phyloP scores from a whole-genome alignment of 768 basidiomycete species.

The Serendipita vermifera region DNA sequence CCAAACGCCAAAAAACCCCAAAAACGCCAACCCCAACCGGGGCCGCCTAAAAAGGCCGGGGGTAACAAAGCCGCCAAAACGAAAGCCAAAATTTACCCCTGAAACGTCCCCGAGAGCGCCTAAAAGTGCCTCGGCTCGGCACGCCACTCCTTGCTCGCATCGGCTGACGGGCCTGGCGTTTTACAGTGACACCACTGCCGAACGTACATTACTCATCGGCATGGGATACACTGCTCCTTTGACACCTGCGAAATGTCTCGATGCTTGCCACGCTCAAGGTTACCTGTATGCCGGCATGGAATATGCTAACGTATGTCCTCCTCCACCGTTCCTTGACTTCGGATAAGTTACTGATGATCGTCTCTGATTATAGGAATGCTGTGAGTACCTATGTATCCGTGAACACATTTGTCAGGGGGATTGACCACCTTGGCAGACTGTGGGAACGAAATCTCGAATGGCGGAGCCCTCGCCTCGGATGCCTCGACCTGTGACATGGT shows the following conservation, averaged over 20 bases:
- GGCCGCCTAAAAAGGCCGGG: conserved; percentile 16
- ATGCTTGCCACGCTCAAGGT: conserved; percentile 30
- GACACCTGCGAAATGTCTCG: conserved; percentile 45
- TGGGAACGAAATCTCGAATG: conserved; percentile 39
- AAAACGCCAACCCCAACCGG: not conserved
- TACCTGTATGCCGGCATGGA: conserved; percentile 62
- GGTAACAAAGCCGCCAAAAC: conserved; percentile 18
- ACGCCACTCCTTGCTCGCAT: not conserved
- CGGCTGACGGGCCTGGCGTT: too few relatives aligned
- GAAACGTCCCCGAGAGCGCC: not conserved
- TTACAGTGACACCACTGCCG: conserved; percentile 37
- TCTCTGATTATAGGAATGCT: conserved; percentile 32
- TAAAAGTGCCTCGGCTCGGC: not conserved
- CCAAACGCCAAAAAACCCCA: too few relatives aligned
- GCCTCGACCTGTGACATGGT: conserved; percentile 46
- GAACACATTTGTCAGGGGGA: not conserved
- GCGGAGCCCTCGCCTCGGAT: conserved; percentile 31
- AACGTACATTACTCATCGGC: conserved; percentile 44
- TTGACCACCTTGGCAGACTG: conserved; percentile 36
- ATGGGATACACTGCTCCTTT: conserved; percentile 40
- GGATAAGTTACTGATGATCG: not conserved
- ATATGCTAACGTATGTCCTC: conserved; percentile 40
- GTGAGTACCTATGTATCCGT: conserved; percentile 28
- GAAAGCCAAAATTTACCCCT: conserved; percentile 1
- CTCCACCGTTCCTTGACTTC: not conserved